These are phyloP conservation scores for Prosopis cineraria DNA, from an alignment of 306 rosid species.

Conservation along the genomic window DNA sequence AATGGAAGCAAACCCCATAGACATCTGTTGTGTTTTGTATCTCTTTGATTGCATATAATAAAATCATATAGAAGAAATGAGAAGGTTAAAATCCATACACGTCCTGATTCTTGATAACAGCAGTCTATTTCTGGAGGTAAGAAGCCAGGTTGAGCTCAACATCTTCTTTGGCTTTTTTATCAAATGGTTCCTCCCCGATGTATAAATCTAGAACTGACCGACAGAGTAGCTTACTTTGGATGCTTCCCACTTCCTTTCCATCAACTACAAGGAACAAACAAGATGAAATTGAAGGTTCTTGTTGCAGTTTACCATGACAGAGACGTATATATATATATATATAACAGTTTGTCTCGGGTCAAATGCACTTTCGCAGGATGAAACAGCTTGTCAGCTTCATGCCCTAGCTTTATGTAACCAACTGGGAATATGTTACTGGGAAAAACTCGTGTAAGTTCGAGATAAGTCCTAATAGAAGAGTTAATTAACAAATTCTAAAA, in stretches of 20 bases:
- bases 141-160: conserved; percentile 62
- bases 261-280: conserved; percentile 62
- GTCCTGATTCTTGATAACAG: conserved; percentile 13
- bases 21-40: neutral
- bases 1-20: neutral
- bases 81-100: conserved; percentile 12
- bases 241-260: conserved; percentile 90
- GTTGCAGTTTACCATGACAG: conserved; percentile 6
- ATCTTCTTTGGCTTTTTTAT: conserved; percentile 83
- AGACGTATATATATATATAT: neutral
- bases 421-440: conserved; percentile 10
- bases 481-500: neutral
- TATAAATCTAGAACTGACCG: conserved; percentile 78
- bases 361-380: conserved; percentile 5
- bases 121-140: conserved; percentile 46
- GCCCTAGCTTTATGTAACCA: neutral
- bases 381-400: neutral
- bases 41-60: neutral
- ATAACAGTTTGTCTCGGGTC: neutral
- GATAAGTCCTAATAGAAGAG: conserved; percentile 1
- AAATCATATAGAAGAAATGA: neutral
- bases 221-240: conserved; percentile 81
- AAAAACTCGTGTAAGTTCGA: neutral
- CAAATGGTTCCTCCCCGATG: conserved; percentile 88
- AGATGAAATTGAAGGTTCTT: conserved; percentile 19